These are phyloP conservation scores for Macrophomina tecta DNA, from an alignment of 2,329 filamentous ascomycete species.

Conservation along the genomic window DNA sequence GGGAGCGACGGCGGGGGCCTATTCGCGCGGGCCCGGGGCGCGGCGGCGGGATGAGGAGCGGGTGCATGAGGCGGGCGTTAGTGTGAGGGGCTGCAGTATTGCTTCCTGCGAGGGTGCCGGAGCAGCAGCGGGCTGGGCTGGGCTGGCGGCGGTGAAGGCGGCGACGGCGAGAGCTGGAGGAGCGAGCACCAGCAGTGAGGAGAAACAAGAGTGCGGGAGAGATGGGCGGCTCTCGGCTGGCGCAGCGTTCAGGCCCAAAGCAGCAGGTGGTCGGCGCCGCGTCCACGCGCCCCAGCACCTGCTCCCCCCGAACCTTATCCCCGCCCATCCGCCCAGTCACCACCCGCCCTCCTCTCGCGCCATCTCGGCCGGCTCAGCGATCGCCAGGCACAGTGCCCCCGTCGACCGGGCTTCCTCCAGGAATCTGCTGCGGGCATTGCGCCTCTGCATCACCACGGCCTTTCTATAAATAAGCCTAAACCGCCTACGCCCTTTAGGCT, in stretches of 20 bases:
- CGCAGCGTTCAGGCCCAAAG: not conserved
- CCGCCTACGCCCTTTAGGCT: not conserved
- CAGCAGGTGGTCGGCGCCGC: not conserved
- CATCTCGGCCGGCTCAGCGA: not conserved
- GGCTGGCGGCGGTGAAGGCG: not conserved
- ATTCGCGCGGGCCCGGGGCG: not conserved
- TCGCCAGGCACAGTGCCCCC: constrained; percentile 19
- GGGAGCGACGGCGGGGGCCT: too few species aligned
- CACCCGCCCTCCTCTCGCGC: not conserved
- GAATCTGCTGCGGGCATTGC: not conserved
- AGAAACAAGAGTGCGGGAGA: not conserved
- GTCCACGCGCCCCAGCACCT: not conserved
- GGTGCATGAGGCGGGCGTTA: not conserved
- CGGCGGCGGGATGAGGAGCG: not conserved
- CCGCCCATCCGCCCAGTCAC: not conserved
- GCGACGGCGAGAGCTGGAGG: not conserved
- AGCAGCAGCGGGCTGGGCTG: not conserved
- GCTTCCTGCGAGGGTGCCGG: not conserved
- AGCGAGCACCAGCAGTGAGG: not conserved
- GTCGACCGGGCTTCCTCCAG: not conserved
- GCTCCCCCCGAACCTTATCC: not conserved
- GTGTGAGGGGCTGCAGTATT: constrained; percentile 19
- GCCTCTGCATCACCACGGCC: not conserved
- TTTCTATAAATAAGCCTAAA: constrained; percentile 11
- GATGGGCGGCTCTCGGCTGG: constrained; percentile 15